Conservation (phyloP, 2,329 filamentous ascomycete genomes). For the Nannizzia gypsea region DNA sequence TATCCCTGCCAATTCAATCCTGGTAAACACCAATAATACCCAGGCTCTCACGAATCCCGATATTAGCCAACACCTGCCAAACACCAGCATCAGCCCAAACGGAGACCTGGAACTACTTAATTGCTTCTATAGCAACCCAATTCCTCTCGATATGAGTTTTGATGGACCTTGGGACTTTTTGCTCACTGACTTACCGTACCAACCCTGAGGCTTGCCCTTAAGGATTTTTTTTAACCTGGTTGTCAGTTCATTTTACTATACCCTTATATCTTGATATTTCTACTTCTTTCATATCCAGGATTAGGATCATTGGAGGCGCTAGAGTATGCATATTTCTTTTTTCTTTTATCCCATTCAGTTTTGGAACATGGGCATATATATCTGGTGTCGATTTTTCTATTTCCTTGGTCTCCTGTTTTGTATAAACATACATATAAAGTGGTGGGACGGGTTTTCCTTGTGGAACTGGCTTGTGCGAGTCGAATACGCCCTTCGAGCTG, state of each 20-base stretch:
- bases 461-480: not conserved
- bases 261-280: not conserved
- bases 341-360: not conserved
- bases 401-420: not conserved
- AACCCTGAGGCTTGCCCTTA: not conserved
- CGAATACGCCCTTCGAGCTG: not conserved
- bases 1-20: not conserved
- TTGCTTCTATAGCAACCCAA: slow-evolving; percentile 1
- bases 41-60: not conserved
- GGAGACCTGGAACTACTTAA: not conserved
- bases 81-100: not conserved
- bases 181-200: not conserved
- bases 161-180: slow-evolving; percentile 1
- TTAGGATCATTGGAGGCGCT: not conserved
- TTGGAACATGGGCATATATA: not conserved
- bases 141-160: not conserved
- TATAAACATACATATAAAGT: not conserved
- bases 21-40: not conserved
- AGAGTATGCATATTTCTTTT: not conserved
- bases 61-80: not conserved
- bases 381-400: not conserved
- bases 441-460: not conserved
- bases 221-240: not conserved
- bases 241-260: not conserved
- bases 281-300: not conserved